Evolutionary conservation across 306 rosid genomes (phyloP), one percentile per base, ranked within the genome.

Genomic region (Fagus sylvatica): DNA sequence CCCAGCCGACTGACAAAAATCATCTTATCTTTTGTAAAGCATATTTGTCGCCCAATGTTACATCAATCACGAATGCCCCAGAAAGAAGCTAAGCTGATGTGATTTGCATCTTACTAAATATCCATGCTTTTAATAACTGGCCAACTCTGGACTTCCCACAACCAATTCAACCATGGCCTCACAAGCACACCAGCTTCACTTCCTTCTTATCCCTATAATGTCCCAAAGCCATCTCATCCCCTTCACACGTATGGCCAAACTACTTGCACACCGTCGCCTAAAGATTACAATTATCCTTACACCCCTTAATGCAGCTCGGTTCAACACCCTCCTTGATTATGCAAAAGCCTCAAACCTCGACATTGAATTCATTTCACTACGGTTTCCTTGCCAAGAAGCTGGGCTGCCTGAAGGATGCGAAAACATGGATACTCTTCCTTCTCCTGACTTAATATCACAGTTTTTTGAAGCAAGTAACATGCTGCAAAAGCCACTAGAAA

Each of bases 331-430:
- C 15, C 49, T 37, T 7, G 71, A 65, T 7, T 5, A 65, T 2
- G 71, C 71, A 65, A 37, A 37, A 37, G 71, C 49, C 28, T 65
- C 71, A 10, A 65, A 39, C 49, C 71, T 65, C 48, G 17, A 37
- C 13, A 7, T 65, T 3, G 11, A 65, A n/a, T 65, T 65, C 30
- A 4, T 65, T 39, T 65, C 71, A 40, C 49, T 43, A 9, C 40
- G 15, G 22, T 32, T 82, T 55, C 71, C 82, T 39, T 36, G 42
- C 66, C 73, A 73, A 48, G 76, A 74, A 61, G 59, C 67, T 12
- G 73, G 82, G 1, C 17, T 82, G 37, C 85, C 79, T 2, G 22
- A 78, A 59, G 85, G 82, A 1, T 22, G 53, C 7, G 85, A 77
- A 33, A 82, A 74, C 34, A 48, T 77, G 32, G 82, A 77, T 22